Evolutionary conservation across 2,329 filamentous ascomycete species (phyloP).

Genomic region (Gnomoniopsis smithogilvyi): DNA sequence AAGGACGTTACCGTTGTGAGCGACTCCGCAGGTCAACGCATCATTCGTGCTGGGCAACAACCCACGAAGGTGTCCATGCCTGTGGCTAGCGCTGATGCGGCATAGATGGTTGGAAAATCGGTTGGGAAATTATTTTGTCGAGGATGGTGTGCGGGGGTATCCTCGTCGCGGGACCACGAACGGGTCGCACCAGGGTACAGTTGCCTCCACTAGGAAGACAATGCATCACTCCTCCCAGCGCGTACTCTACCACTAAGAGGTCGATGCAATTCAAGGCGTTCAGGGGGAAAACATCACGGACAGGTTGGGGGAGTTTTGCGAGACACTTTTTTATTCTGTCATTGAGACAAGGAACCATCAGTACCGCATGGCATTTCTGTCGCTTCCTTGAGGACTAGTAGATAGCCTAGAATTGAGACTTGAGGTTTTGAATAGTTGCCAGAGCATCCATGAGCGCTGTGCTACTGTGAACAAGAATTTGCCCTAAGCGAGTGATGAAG

Average conservation of each 20-base stretch:
- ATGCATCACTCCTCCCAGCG: not conserved
- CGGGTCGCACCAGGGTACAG: not conserved
- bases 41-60: conserved; percentile 82
- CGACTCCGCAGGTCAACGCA: conserved; percentile 76
- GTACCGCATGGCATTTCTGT: not conserved
- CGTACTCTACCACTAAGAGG: not conserved
- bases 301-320: not conserved
- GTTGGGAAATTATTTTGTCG: not conserved
- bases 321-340: not conserved
- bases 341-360: not conserved
- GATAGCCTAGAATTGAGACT: not conserved
- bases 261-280: not conserved
- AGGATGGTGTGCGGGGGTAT: not conserved
- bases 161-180: not conserved
- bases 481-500: too few relatives aligned
- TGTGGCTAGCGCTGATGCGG: conserved; percentile 78
- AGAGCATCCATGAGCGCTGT: too few relatives aligned
- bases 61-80: conserved; percentile 80
- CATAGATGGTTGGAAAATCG: conserved; percentile 40
- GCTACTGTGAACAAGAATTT: too few relatives aligned
- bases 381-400: not conserved
- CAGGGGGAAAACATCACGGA: not conserved
- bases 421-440: not conserved
- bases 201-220: not conserved
- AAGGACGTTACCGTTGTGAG: conserved; percentile 79